Evolutionary conservation across 202 grass and related monocot species (phyloP), one percentile per base, ranked within the genome.

Genomic region (Setaria italica): DNA sequence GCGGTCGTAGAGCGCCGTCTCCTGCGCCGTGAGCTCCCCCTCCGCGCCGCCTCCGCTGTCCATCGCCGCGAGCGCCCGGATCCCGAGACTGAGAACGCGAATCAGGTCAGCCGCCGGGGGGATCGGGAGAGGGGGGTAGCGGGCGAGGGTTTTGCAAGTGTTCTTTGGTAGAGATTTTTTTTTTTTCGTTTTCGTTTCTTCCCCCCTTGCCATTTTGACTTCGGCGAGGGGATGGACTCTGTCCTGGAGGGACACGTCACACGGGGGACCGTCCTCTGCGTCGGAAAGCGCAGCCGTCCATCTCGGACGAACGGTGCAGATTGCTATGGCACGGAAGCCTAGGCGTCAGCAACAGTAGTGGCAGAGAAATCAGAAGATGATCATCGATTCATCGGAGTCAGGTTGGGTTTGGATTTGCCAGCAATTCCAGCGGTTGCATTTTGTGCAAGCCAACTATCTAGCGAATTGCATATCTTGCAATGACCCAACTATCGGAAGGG

Each of bases 1-100:
- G 71, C 96, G 96, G 76, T 99, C 96, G 87, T 99, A 99, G 49
- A 99, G 88, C 57, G 93, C 96, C 14, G 96, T 99, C 80, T 99
- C 88, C 83, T 99, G 91, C 59, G 93, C 93, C 68, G 96, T 99
- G 51, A 95, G 88, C 73, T 96, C 88, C 73, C 89, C 96, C 58
- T 88, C 92, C 33, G 37, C 82, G 56, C 85, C 30, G 15, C 20
- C 19, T 1, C 4, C 88, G 12, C 80, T 67, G 25, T 62, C 72
- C 82, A 86, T 94, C 53, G 56, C 82, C 11, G 76, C 39, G 21
- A 74, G 47, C 60, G 37, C 60, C 71, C 60, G 33, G 84, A 86
- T 72, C 59, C 76, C 60, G 10, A 89, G 80, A 77, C 80, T 89
- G 80, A 30, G 17, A 79, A 79, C 4, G 53, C 59, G 55, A 71